These are phyloP conservation scores for Metarhizium guizhouense DNA, from an alignment of 2,329 filamentous ascomycete species.

Conservation along the genomic window DNA sequence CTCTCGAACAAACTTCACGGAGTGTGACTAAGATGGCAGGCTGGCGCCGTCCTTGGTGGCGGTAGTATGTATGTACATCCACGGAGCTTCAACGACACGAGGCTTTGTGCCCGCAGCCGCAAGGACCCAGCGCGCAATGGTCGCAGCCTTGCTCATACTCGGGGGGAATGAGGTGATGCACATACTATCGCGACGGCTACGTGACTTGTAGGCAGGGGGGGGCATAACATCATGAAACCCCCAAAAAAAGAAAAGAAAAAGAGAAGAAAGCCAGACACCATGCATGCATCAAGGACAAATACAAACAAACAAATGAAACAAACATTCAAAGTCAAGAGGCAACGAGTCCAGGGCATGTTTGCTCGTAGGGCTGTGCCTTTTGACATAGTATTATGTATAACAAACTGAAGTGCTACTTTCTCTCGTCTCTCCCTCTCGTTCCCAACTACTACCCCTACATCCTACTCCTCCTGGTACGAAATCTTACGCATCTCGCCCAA, in stretches of 20 bases:
- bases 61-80: neutral
- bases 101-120: neutral
- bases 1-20: neutral
- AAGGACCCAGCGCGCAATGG: neutral
- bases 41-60: neutral
- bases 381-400: neutral
- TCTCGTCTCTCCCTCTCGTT: neutral
- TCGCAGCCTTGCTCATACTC: neutral
- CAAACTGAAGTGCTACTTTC: neutral
- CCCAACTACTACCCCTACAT: neutral
- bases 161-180: neutral
- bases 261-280: too few species aligned
- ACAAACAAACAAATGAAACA: neutral
- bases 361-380: neutral
- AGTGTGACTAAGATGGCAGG: neutral
- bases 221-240: neutral
- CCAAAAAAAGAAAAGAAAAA: neutral
- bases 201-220: neutral
- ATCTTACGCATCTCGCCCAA: slow-evolving; percentile 98
- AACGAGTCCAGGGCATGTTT: neutral
- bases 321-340: neutral
- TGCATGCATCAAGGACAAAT: neutral
- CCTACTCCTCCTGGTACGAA: slow-evolving; percentile 72
- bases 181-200: neutral
- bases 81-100: neutral